Base-by-base conservation (phyloP, 331 rosid genomes). In the Phaseolus coccineus region DNA sequence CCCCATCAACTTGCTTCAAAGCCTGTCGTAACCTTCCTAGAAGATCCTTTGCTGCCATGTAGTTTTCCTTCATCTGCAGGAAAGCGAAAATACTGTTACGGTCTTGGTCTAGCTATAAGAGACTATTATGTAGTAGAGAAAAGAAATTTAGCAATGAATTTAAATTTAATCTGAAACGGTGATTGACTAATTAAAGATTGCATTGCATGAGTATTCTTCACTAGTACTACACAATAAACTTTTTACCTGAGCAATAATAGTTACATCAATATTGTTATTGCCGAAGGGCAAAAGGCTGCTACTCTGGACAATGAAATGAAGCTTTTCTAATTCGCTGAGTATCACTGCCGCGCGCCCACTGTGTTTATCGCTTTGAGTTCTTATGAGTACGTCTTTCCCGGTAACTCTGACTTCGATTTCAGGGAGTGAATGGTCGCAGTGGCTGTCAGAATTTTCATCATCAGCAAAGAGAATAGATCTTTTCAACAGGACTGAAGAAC, bases 401-500 rank as follows among this genome's bases (percentile, higher is more conserved):
- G 87, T 86, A 48, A 90, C 84, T 81, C 90, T 91, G 6, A 92
- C 95, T 83, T 94, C 94, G 4, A 94, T 91, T 44, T 88, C 88
- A 0, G 94, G 96, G 31, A 92, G 88, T 10, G 80, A 63, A 24
- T 84, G 82, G 15, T 69, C 67, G 35, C 78, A 82, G 61, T 74
- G 28, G 67, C 76, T 62, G 8, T 70, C 77, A 5, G 71, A 81
- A 71, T 81, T 81, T 71, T 84, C 55, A 24, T 85, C 86, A 0
- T 86, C 77, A 1, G 63, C 69, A 0, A 81, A 76, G 68, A 90
- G 55, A 71, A 75, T 62, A 48, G 88, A 81, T 84, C 75, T 91
- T 81, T 86, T 91, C 14, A 84, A 84, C 16, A 82, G 81, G 5
- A 88, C 80, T 25, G 80, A 77, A 0, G 94, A 85, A 74, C 89